These are phyloP conservation scores for Tilletia indica DNA, from an alignment of 1,284 basidiomycete genomes.

Conservation along the genomic window DNA sequence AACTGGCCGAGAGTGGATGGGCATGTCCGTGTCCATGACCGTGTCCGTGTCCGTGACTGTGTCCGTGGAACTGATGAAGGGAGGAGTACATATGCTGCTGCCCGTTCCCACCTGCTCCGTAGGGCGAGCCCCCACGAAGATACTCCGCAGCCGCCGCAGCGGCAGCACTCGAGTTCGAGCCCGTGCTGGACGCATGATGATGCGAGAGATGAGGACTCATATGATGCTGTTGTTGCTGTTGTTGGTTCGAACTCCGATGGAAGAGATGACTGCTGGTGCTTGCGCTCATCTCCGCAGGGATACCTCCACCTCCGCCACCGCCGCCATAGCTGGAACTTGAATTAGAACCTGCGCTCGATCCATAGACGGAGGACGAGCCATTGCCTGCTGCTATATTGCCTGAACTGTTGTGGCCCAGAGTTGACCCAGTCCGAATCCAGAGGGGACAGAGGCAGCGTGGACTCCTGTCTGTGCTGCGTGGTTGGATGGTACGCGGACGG, in stretches of 20 bases:
- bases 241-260: neutral
- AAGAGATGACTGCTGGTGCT: slow-evolving; percentile 14
- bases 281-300: slow-evolving; percentile 29
- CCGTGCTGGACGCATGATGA: neutral
- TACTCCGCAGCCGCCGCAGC: neutral
- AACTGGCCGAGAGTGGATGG: slow-evolving; percentile 7
- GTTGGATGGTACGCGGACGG: slow-evolving; percentile 25
- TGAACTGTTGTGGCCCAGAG: slow-evolving; percentile 14
- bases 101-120: neutral
- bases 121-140: neutral
- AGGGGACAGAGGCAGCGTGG: slow-evolving; percentile 41
- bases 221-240: slow-evolving; percentile 6
- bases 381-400: slow-evolving; percentile 7
- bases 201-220: neutral
- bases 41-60: neutral
- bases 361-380: slow-evolving; percentile 1
- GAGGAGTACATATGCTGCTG: neutral
- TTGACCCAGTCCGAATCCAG: slow-evolving; percentile 26
- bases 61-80: neutral
- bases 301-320: slow-evolving; percentile 25
- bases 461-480: slow-evolving; percentile 26
- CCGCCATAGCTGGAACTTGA: slow-evolving; percentile 24
- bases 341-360: slow-evolving; percentile 6
- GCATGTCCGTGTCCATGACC: neutral
- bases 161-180: no score